phyloP scores from a whole-genome alignment of 805 yeast species.

The Candida silvicultrix region DNA sequence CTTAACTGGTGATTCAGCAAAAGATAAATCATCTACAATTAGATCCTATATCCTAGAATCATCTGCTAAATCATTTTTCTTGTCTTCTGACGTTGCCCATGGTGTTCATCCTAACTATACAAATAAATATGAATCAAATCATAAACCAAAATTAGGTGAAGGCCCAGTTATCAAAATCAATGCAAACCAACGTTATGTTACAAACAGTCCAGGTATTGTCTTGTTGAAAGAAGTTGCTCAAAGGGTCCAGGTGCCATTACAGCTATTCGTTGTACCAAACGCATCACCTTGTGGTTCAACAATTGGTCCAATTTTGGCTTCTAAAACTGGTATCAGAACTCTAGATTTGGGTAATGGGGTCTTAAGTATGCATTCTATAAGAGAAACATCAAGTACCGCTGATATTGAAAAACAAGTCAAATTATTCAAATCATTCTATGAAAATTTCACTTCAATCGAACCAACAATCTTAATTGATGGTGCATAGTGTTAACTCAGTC shows the following conservation, averaged over 20 bases:
- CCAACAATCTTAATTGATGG: slow-evolving; percentile 34
- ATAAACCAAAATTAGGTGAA: slow-evolving; percentile 72
- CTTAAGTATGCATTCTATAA: slow-evolving; percentile 86
- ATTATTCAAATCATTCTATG: slow-evolving; percentile 60
- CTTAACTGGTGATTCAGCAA: slow-evolving; percentile 31
- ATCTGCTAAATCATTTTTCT: slow-evolving; percentile 72
- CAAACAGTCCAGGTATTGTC: slow-evolving; percentile 86
- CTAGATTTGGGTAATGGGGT: slow-evolving; percentile 90
- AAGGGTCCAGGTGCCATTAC: slow-evolving; percentile 69
- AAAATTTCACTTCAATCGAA: slow-evolving; percentile 35
- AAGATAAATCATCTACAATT: slow-evolving; percentile 21
- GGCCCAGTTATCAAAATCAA: slow-evolving; percentile 94
- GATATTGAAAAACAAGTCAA: slow-evolving; percentile 62
- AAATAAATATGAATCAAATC: slow-evolving; percentile 66
- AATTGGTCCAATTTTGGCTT: slow-evolving; percentile 89
- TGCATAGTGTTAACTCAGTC: not conserved
- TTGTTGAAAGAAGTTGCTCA: slow-evolving; percentile 69
- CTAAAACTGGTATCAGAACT: slow-evolving; percentile 81
- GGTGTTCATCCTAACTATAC: slow-evolving; percentile 93
- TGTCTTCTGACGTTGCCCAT: slow-evolving; percentile 96
- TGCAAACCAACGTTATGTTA: slow-evolving; percentile 93
- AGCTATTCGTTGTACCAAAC: slow-evolving; percentile 87
- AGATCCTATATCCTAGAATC: slow-evolving; percentile 43
- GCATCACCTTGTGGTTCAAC: slow-evolving; percentile 96
- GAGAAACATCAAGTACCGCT: slow-evolving; percentile 82